Evolutionary conservation across 2,329 filamentous ascomycete genomes (phyloP).

Genomic region (Cyclaneusma minus): DNA sequence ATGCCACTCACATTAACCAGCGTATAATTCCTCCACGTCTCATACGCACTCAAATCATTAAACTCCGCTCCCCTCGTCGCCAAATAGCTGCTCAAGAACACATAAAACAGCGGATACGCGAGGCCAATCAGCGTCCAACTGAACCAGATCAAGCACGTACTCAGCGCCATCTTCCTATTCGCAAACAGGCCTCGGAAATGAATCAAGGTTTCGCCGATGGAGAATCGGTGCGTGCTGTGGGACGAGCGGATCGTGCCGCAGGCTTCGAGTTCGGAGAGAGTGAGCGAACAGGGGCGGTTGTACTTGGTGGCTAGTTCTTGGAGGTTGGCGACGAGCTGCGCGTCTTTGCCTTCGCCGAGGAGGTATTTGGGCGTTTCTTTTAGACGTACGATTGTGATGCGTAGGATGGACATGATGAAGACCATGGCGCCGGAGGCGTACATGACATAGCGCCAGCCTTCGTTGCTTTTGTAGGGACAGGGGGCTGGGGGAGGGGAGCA

Average conservation of each 20-base stretch:
- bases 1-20: slow-evolving; percentile 52
- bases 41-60: slow-evolving; percentile 33
- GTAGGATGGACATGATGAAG: slow-evolving; percentile 33
- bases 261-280: slow-evolving; percentile 28
- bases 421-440: slow-evolving; percentile 35
- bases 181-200: slow-evolving; percentile 52
- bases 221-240: slow-evolving; percentile 18
- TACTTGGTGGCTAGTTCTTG: slow-evolving; percentile 34
- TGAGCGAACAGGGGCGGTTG: slow-evolving; percentile 34
- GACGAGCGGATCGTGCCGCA: slow-evolving; percentile 22
- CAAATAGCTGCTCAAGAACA: slow-evolving; percentile 55
- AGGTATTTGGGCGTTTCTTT: slow-evolving; percentile 42
- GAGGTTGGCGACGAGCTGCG: slow-evolving; percentile 30
- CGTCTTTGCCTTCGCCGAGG: slow-evolving; percentile 34
- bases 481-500: slow-evolving; percentile 20
- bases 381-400: slow-evolving; percentile 36
- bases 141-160: slow-evolving; percentile 49
- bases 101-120: slow-evolving; percentile 61
- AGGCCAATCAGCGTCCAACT: slow-evolving; percentile 58
- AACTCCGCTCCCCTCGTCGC: slow-evolving; percentile 39
- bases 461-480: slow-evolving; percentile 34
- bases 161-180: slow-evolving; percentile 41
- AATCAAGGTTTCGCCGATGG: slow-evolving; percentile 20
- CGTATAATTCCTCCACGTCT: slow-evolving; percentile 58
- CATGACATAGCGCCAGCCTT: slow-evolving; percentile 41